Percentiles rank a stretch among this genome's conserved stretches.
Evolutionary conservation across 345 rosid species (phyloP).

Genomic region (Aegle marmelos): DNA sequence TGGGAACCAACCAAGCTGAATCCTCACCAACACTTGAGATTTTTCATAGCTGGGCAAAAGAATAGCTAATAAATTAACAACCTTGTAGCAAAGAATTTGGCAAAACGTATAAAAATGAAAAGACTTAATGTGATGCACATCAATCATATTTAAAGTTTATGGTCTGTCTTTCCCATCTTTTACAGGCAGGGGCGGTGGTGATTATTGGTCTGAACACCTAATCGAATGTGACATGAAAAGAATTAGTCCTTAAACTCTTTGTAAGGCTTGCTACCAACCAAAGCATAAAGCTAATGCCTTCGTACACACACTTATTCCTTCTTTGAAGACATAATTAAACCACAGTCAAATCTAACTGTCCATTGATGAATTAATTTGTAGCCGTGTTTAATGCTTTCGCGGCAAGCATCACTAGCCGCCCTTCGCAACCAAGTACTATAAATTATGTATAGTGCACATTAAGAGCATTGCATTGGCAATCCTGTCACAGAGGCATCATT

Average conservation of each 20-base stretch:
- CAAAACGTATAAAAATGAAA: not conserved
- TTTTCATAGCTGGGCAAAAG: not conserved
- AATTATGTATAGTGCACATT: not conserved
- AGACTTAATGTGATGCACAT: not conserved
- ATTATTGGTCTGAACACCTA: slow-evolving; percentile 1
- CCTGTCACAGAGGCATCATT: not conserved
- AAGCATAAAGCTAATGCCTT: not conserved
- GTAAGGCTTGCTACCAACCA: not conserved
- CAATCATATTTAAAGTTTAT: not conserved
- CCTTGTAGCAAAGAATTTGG: not conserved
- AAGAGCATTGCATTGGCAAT: too few relatives aligned
- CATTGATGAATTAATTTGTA: not conserved
- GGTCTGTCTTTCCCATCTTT: not conserved
- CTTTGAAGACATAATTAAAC: not conserved
- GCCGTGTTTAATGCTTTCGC: not conserved
- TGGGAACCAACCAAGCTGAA: not conserved
- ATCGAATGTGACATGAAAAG: slow-evolving; percentile 1
- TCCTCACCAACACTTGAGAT: not conserved
- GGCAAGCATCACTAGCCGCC: not conserved
- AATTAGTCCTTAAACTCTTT: not conserved
- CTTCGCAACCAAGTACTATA: not conserved
- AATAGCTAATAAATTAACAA: not conserved
- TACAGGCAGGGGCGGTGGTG: not conserved
- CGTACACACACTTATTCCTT: not conserved
- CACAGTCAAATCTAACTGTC: not conserved